phyloP scores from a whole-genome alignment of 768 basidiomycete genomes.

The Pholiota molesta region DNA sequence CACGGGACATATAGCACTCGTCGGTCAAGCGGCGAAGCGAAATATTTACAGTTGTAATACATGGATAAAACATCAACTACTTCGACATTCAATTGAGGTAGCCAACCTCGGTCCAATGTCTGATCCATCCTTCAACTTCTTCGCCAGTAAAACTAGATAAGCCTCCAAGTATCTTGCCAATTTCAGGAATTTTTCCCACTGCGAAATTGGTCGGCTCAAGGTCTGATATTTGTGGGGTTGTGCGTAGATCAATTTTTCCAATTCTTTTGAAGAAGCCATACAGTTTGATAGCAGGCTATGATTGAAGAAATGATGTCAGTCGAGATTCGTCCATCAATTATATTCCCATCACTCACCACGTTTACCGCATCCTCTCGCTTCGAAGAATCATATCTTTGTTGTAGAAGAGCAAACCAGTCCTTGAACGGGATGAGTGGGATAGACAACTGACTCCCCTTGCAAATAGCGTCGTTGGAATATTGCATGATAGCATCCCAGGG shows the following conservation, averaged over 20 bases:
- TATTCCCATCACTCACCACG: neutral
- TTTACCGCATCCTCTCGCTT: neutral
- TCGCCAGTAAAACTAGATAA: neutral
- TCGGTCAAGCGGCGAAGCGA: too few species aligned
- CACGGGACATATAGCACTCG: too few species aligned
- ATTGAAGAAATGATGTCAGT: neutral
- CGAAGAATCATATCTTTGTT: neutral
- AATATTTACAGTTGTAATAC: neutral
- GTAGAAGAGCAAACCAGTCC: neutral
- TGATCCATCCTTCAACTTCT: neutral
- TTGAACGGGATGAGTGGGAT: neutral
- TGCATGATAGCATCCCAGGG: neutral
- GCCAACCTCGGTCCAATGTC: neutral
- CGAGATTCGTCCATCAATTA: neutral
- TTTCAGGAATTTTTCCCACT: neutral
- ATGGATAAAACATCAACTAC: too few species aligned
- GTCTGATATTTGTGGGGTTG: neutral
- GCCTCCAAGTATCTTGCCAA: neutral
- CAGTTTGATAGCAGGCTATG: constrained; percentile 1
- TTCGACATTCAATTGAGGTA: too few species aligned
- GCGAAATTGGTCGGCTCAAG: neutral
- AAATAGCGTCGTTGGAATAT: neutral
- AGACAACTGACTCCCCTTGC: neutral
- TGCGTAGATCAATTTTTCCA: neutral
- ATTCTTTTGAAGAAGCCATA: neutral